These are phyloP conservation scores for Cetradonia linearis DNA, from an alignment of 495 filamentous ascomycete genomes.

Conservation along the genomic window DNA sequence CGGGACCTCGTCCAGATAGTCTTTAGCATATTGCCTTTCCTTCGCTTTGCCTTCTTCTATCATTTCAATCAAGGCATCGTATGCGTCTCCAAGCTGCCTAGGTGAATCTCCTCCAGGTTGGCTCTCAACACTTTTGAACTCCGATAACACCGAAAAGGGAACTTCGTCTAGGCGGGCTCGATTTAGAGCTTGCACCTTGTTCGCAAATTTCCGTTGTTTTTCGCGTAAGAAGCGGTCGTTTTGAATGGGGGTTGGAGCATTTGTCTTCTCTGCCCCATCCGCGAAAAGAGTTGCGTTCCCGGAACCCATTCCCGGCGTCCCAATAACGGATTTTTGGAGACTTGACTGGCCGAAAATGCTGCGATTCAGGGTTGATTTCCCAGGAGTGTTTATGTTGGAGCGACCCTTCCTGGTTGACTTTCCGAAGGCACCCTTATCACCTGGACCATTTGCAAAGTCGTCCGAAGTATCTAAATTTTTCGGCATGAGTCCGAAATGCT, in stretches of 20 bases:
- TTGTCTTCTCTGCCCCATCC: constrained; percentile 50
- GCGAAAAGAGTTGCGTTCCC: constrained; percentile 50
- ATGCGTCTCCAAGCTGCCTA: constrained; percentile 63
- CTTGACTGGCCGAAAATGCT: constrained; percentile 65
- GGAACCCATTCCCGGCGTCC: constrained; percentile 53
- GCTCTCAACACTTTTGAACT: constrained; percentile 61
- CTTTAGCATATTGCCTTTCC: constrained; percentile 64
- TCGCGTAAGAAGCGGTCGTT: constrained; percentile 66
- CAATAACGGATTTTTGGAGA: constrained; percentile 74
- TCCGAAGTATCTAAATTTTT: constrained; percentile 42
- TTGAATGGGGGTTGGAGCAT: constrained; percentile 36
- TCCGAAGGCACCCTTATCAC: constrained; percentile 46
- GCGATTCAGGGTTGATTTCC: constrained; percentile 35
- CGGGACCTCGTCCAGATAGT: constrained; percentile 61
- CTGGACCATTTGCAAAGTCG: constrained; percentile 30
- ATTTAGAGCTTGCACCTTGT: constrained; percentile 69
- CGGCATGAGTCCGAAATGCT: constrained; percentile 84
- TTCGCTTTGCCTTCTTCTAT: constrained; percentile 55
- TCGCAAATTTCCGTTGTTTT: constrained; percentile 67
- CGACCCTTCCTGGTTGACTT: constrained; percentile 34
- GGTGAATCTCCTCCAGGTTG: constrained; percentile 56
- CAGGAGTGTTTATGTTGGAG: constrained; percentile 38
- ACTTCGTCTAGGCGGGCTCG: constrained; percentile 51
- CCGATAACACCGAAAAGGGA: constrained; percentile 57
- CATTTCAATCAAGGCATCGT: constrained; percentile 65